Evolutionary conservation across 176 grass and related monocot species (phyloP).

Genomic region (Paspalum vaginatum): DNA sequence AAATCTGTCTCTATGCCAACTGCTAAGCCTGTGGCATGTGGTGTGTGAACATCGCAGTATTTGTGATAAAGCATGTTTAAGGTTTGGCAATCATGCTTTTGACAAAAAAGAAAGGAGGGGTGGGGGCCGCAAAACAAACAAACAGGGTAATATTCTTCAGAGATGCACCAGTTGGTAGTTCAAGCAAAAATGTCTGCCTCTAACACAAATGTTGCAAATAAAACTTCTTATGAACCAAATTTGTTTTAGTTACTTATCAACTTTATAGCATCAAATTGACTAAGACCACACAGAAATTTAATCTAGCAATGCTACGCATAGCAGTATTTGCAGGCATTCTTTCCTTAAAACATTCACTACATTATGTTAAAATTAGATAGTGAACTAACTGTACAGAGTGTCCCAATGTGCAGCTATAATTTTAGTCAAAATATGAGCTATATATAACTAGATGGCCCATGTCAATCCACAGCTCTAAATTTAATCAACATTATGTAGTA

Average conservation of each 20-base stretch:
- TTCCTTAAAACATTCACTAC: not conserved
- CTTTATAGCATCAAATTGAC: not conserved
- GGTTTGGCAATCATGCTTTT: not conserved
- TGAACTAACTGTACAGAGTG: not conserved
- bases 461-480: not conserved
- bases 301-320: not conserved
- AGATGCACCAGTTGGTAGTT: not conserved
- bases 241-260: not conserved
- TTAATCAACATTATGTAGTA: not conserved
- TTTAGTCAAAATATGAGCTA: too few relatives aligned
- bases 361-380: not conserved
- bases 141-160: not conserved
- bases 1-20: not conserved
- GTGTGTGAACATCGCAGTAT: not conserved
- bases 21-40: not conserved
- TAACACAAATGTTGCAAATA: conserved; percentile 5
- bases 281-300: not conserved
- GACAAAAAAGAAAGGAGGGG: too few relatives aligned
- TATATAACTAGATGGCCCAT: too few relatives aligned
- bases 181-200: conserved; percentile 17
- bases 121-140: too few relatives aligned
- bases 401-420: too few relatives aligned
- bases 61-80: not conserved
- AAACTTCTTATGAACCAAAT: not conserved
- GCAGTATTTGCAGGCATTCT: not conserved